These are phyloP conservation scores for Dysphania ambrosioides DNA, from an alignment of 148 eudicot genomes.

Conservation along the genomic window DNA sequence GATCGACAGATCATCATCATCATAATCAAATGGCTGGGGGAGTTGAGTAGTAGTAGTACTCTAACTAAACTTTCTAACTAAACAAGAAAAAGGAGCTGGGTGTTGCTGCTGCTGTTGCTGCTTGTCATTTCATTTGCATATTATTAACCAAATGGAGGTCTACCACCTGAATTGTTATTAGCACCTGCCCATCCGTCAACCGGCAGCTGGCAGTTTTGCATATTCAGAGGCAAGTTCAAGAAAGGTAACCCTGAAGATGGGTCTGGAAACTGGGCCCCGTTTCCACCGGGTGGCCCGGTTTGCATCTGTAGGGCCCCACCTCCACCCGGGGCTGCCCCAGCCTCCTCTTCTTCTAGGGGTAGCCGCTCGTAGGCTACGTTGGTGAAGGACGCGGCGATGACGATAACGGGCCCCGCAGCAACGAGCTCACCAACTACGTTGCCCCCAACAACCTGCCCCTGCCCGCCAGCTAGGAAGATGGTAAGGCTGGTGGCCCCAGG, in stretches of 20 bases:
- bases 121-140: background rate
- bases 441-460: conserved; percentile 76
- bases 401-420: conserved; percentile 65
- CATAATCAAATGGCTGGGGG: conserved; percentile 12
- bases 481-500: conserved; percentile 71
- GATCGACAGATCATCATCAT: background rate
- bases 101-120: background rate
- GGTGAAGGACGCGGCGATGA: conserved; percentile 68
- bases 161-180: conserved; percentile 29
- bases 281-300: conserved; percentile 28
- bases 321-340: background rate
- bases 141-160: conserved; percentile 39
- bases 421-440: conserved; percentile 63
- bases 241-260: conserved; percentile 63
- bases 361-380: conserved; percentile 69
- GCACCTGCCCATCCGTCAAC: conserved; percentile 49
- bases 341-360: conserved; percentile 61
- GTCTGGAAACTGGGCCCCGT: conserved; percentile 40
- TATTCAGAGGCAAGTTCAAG: conserved; percentile 52
- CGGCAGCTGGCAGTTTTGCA: conserved; percentile 49
- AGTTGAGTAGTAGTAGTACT: background rate
- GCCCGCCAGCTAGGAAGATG: conserved; percentile 71
- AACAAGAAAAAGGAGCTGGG: background rate
- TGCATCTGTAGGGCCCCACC: conserved; percentile 42
- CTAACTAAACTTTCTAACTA: conserved; percentile 21